Conservation (phyloP, 148 eudicot genomes). For the Rhododendron williamsianum region DNA sequence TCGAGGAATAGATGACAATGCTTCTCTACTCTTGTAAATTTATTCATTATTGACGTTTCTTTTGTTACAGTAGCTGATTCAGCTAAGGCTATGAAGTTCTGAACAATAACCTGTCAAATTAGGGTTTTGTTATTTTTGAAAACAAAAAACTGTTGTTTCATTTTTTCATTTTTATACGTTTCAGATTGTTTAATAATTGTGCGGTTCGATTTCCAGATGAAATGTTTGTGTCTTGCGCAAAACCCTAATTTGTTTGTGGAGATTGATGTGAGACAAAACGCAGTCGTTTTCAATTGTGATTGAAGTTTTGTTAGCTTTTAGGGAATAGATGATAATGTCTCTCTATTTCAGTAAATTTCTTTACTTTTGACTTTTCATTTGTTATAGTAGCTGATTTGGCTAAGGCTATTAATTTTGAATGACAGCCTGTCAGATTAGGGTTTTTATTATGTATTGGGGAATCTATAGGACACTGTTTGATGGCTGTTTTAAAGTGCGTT, state of each 20-base stretch:
- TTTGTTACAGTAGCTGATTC: too few relatives aligned
- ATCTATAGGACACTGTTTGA: not conserved
- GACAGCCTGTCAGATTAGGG: not conserved
- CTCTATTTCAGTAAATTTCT: not conserved
- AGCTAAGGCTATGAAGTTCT: too few relatives aligned
- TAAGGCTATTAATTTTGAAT: not conserved
- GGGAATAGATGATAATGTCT: not conserved
- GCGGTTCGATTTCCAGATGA: not conserved
- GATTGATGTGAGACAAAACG: not conserved
- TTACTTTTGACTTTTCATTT: not conserved
- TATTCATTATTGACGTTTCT: not conserved
- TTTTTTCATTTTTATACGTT: not conserved
- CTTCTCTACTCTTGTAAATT: not conserved
- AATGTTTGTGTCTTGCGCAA: not conserved
- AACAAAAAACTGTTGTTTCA: not conserved
- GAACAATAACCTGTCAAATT: too few relatives aligned
- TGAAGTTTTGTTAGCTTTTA: not conserved
- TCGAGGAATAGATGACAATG: not conserved
- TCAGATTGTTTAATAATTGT: not conserved
- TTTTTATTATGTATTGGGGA: not conserved
- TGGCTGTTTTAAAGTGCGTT: not conserved
- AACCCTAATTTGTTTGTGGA: slow-evolving; percentile 8
- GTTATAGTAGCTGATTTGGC: not conserved
- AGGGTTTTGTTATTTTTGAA: not conserved
- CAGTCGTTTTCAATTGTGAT: not conserved